Evolutionary conservation across 257 asterid species (phyloP), one percentile per base, ranked within the genome.

Genomic region (Ballota nigra): DNA sequence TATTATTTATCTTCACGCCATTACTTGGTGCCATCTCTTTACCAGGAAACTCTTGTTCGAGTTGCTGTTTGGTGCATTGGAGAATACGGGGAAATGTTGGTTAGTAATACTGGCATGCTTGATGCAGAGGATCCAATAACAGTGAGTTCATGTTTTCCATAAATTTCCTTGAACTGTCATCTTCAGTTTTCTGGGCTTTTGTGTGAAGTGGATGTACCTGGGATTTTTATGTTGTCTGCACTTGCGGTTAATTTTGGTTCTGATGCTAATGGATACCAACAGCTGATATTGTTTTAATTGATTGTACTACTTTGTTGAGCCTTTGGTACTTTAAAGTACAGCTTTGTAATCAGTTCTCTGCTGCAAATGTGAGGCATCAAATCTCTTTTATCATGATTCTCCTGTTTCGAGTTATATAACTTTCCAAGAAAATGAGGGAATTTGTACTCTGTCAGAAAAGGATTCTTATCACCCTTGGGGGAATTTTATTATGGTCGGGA

Each of bases 51-150:
- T 73, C 99, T 95, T 69, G 90, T 87, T 76, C 92, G 96, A 75
- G 98, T 95, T 85, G 94, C 94, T 24, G 94, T 95, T 71, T 95
- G 99, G 99, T 95, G 98, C 85, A 83, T 95, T 45, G 99, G 99
- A 74, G 99, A 95, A 85, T 95, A 89, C 79, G 99, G 98, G 43
- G 99, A 95, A 65, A 74, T 95, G 91, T 82, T 95, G 83, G 88
- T 92, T 64, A 66, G 77, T 75, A 88, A 86, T 70, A 73, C 82
- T 57, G 98, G 89, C 75, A 76, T 90, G 86, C 96, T 89, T 77
- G 89, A 83, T 76, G 66, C 73, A 26, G 99, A 95, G 85, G 96
- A 88, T 63, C 92, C 88, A 56, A 77, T 87, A 68, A 88, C 88
- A 33, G 99, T 95, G 77, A 85, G 98, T 95, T 77, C 72, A 55